Evolutionary conservation across 208 protist genomes (phyloP), one percentile per base, ranked within the genome.

Genomic region (Phytomonas francai): DNA sequence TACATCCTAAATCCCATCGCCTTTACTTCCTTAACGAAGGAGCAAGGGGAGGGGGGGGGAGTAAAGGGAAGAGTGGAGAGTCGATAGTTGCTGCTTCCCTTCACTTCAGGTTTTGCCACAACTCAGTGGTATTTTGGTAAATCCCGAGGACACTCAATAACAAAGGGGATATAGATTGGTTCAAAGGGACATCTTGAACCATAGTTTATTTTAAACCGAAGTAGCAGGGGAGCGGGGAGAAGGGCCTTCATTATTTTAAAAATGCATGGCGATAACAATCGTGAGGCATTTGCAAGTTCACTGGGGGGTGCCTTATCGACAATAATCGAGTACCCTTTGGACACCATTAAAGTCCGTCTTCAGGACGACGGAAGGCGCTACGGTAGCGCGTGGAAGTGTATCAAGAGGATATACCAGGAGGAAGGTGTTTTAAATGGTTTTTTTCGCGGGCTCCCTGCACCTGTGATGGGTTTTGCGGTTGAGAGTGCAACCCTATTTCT

Each of bases 271-370:
- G 80, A 93, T 70, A 84, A 91, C 72, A 63, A 71, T 3, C 83
- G 78, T 7, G 87, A 95, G 66, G 79, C 93, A 69, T 39, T 87
- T 11, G 83, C 90, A 9, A 87, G 90, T 31, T 92, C 90, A 28
- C 42, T 91, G 32, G 90, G 85, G 19, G 90, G 90, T 1, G 91
- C 88, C 1, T 61, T 79, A 57, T 83, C 85, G 12, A 89, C 85
- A 1, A 76, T 91, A 22, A 87, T 97, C 60, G 88, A 96, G 69
- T 97, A 96, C 76, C 93, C 93, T 3, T 83, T 96, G 73, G 93
- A 97, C 72, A 97, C 93, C 14, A 89, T 97, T 39, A 97, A 97
- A 70, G 93, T 97, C 27, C 86, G 93, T 16, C 79, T 97, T 33
- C 93, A 97, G 54, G 85, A 93, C 56, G 89, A 88, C 63, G 78